Percentiles rank a stretch among this genome's conserved stretches.
Conservation (phyloP, 2,329 filamentous ascomycete genomes). For the Xylaria sp. region DNA sequence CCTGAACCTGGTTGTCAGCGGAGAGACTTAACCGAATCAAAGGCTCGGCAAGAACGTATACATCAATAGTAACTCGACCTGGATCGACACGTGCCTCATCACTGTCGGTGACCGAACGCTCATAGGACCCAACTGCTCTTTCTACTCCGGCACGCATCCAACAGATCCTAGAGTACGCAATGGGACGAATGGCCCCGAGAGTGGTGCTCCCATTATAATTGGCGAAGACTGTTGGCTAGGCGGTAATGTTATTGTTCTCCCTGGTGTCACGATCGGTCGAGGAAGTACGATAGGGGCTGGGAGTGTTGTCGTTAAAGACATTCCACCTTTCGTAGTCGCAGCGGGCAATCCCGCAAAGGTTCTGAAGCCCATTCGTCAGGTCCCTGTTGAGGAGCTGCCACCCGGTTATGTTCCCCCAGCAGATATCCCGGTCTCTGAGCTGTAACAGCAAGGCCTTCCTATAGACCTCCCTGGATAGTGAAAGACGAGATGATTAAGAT, state of each 20-base stretch:
- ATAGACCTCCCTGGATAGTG: slow-evolving; percentile 85
- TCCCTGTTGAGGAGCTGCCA: slow-evolving; percentile 21
- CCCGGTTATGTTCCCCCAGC: slow-evolving; percentile 20
- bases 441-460: slow-evolving; percentile 28
- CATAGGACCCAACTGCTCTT: slow-evolving; percentile 69
- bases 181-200: slow-evolving; percentile 69
- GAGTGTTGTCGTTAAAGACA: slow-evolving; percentile 74
- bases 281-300: slow-evolving; percentile 73
- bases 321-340: slow-evolving; percentile 58
- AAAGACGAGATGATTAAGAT: slow-evolving; percentile 83
- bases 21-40: slow-evolving; percentile 8
- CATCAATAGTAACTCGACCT: slow-evolving; percentile 68
- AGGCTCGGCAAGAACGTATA: slow-evolving; percentile 65
- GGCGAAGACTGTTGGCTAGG: slow-evolving; percentile 80
- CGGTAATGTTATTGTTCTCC: slow-evolving; percentile 63
- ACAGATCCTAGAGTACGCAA: slow-evolving; percentile 69
- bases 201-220: slow-evolving; percentile 66
- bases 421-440: slow-evolving; percentile 21
- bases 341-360: slow-evolving; percentile 63
- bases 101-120: slow-evolving; percentile 72
- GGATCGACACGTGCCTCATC: slow-evolving; percentile 71
- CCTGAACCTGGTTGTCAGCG: slow-evolving; percentile 2
- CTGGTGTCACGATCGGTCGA: slow-evolving; percentile 72
- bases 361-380: slow-evolving; percentile 34
- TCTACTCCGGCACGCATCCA: slow-evolving; percentile 73